These are phyloP conservation scores for Vitis hybrid DNA, from an alignment of 177 flowering plant species.

Conservation along the genomic window DNA sequence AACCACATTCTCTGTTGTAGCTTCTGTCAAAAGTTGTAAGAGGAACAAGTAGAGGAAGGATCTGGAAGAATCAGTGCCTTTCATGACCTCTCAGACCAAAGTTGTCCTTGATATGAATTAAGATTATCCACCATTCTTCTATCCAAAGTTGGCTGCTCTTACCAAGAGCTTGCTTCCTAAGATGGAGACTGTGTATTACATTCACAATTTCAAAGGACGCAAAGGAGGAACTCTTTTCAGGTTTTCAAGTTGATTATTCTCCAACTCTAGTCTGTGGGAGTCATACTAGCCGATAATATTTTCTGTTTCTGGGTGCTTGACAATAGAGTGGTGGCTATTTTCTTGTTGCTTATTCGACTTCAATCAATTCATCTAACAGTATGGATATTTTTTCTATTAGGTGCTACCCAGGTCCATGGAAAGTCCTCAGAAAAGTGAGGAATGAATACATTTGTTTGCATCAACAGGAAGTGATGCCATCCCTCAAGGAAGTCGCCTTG, in stretches of 20 bases:
- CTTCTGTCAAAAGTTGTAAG: neutral
- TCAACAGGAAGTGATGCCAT: slow-evolving; percentile 79
- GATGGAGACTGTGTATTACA: slow-evolving; percentile 85
- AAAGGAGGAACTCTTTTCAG: slow-evolving; percentile 91
- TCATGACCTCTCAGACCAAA: neutral
- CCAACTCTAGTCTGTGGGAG: neutral
- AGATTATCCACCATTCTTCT: slow-evolving; percentile 97
- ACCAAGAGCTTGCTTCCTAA: slow-evolving; percentile 68
- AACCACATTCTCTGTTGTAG: too few species aligned
- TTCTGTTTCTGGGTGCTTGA: neutral
- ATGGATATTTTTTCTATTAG: slow-evolving; percentile 25
- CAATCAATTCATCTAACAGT: neutral
- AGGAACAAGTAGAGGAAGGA: neutral
- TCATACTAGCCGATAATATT: neutral
- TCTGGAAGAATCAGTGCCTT: slow-evolving; percentile 4
- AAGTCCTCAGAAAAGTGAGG: slow-evolving; percentile 61
- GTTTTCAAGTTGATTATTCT: slow-evolving; percentile 29
- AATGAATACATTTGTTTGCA: slow-evolving; percentile 61
- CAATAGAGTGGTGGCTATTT: neutral
- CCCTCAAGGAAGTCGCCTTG: slow-evolving; percentile 90
- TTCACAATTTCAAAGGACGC: slow-evolving; percentile 91
- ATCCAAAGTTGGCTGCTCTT: slow-evolving; percentile 90
- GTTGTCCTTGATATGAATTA: slow-evolving; percentile 33
- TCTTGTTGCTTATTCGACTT: neutral
- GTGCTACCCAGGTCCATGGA: slow-evolving; percentile 93